phyloP scores from a whole-genome alignment of 257 asterid genomes.

The Nemophila menziesii region DNA sequence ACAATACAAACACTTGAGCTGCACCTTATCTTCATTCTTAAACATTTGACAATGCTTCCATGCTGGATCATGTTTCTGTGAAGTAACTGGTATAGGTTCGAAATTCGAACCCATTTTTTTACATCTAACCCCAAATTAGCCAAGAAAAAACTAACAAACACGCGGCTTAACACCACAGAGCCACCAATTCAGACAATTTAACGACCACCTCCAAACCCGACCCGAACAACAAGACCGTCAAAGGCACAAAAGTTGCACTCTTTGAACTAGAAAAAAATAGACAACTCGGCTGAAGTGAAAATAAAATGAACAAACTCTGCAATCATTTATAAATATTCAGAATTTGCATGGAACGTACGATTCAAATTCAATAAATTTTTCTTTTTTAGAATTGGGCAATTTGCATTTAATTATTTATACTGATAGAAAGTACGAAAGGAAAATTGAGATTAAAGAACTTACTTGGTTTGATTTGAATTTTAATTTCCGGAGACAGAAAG shows the following conservation, averaged over 20 bases:
- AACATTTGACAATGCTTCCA: slow-evolving; percentile 97
- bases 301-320: not conserved
- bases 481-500: too few species aligned
- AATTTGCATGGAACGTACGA: not conserved
- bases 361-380: not conserved
- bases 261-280: too few species aligned
- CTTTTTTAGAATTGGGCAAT: slow-evolving; percentile 8
- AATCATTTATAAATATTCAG: not conserved
- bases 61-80: slow-evolving; percentile 94
- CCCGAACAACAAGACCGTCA: too few species aligned
- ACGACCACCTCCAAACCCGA: too few species aligned
- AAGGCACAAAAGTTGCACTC: too few species aligned
- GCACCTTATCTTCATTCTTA: slow-evolving; percentile 69
- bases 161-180: not conserved
- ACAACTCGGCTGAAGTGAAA: not conserved
- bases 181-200: not conserved
- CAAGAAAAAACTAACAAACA: not conserved
- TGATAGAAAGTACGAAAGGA: not conserved
- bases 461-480: slow-evolving; percentile 31
- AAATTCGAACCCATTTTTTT: slow-evolving; percentile 35
- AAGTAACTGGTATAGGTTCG: slow-evolving; percentile 76
- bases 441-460: slow-evolving; percentile 20
- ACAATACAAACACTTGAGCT: slow-evolving; percentile 81
- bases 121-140: not conserved
- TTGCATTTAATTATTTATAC: slow-evolving; percentile 1